Base-by-base conservation (phyloP, 345 rosid genomes). In the Eucalyptus rudis region DNA sequence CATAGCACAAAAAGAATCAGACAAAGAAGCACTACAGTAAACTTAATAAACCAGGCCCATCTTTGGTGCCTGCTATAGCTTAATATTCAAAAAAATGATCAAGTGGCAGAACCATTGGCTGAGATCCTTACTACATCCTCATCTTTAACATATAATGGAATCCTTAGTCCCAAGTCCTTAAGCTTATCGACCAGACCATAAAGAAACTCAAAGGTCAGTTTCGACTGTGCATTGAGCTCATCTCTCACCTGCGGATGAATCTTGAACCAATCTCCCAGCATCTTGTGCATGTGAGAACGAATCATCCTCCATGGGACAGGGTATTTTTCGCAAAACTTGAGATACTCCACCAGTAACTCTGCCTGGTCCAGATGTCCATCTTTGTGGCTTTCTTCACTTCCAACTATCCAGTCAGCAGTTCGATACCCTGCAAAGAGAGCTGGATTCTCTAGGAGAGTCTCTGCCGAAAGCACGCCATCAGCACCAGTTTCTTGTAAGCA, bases 291-390 rank as follows among this genome's bases (percentile, higher is more conserved):
- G 52, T 97, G 99, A 56, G 99, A 90, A 12, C 98, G 96, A 76
- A 98, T 95, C 94, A 98, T 98, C 89, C 99, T 95, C 99, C 99
- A 95, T 2, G 99, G 97, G 49, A 98, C 99, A 25, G 98, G 96
- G 90, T 97, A 95, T 62, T 86, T 92, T 93, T 98, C 99, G 89
- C 99, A 97, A 62, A 97, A 93, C 92, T 94, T 93, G 89, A 98
- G 91, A 92, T 98, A 97, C 92, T 97, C 97, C 62, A 96, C 93
- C 27, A 93, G 87, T 14, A 97, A 91, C 87, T 95, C 96, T 62
- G 95, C 96, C 91, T 95, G 99, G 88, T 98, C 97, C 44, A 98
- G 92, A 50, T 93, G 92, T 86, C 97, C 98, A 86, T 92, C 96
- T 88, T 88, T 87, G 87, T 54, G 86, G 86, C 91, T 90, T 80